A percentile compares a stretch with the other conserved stretches of the same genome.
phyloP scores from a whole-genome alignment of 2,329 filamentous ascomycete species.

The Trichophyton simii region DNA sequence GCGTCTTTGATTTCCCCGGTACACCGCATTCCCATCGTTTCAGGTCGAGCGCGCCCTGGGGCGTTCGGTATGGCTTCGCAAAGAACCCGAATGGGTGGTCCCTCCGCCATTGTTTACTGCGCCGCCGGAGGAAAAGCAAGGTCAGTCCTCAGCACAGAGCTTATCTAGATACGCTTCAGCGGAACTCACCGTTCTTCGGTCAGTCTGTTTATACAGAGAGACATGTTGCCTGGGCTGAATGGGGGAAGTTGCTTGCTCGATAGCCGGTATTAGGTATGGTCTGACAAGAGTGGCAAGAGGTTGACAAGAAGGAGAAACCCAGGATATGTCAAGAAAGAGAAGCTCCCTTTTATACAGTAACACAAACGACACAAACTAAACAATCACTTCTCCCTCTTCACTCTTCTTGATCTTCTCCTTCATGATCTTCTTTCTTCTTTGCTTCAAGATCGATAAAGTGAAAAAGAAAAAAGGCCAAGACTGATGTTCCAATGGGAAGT shows the following conservation, averaged over 20 bases:
- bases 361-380: background rate
- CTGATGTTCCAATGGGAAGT: background rate
- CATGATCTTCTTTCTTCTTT: background rate
- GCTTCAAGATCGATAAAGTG: background rate
- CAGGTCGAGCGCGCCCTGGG: slow-evolving; percentile 72
- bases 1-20: slow-evolving; percentile 88
- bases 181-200: slow-evolving; percentile 69
- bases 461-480: background rate
- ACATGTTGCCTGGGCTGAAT: slow-evolving; percentile 43
- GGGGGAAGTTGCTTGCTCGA: background rate
- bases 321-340: background rate
- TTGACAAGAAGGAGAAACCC: background rate
- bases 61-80: slow-evolving; percentile 70
- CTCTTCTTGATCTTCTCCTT: background rate
- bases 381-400: background rate
- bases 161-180: background rate
- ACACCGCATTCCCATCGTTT: slow-evolving; percentile 96
- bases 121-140: background rate
- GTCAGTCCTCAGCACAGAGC: slow-evolving; percentile 10
- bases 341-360: background rate
- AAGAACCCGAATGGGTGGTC: slow-evolving; percentile 98
- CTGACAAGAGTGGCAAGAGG: background rate
- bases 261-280: background rate
- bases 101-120: slow-evolving; percentile 90
- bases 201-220: slow-evolving; percentile 75